Base-by-base conservation (phyloP, 2,329 filamentous ascomycete species). In the Cercospora janseana region DNA sequence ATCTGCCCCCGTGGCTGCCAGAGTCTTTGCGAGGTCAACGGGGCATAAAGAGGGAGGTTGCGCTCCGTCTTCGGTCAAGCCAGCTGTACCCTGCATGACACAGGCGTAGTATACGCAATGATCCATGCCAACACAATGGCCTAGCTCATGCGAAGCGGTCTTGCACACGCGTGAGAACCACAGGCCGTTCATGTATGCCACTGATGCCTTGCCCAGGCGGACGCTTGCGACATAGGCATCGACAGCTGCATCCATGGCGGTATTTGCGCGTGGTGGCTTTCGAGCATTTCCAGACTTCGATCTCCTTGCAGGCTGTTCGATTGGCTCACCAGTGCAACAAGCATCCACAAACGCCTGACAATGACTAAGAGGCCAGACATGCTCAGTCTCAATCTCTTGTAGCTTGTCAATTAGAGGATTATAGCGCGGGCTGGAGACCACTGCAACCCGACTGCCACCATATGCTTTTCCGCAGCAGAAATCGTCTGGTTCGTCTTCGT, bases 391-490 rank as follows among this genome's bases (percentile, higher is more conserved):
- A 2, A 69, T 60, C 12, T 75, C 73, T 16, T 82, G 67, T 0
- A 55, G 49, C 0, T 38, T 31, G 55, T 78, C 72, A 1, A 78
- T 61, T 0, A 21, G 21, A 0, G 83, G 83, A 38, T 81, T 72
- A 55, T 87, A 86, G 20, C 84, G 70, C 7, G 83, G 81, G 0
- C 72, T 76, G 0, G 79, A 82, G 0, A 88, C 79, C 1, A 86
- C 76, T 0, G 77, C 75, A 1, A 87, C 76, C 4, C 83, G 72
- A 50, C 78, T 81, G 0, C 76, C 80, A 0, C 84, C 84, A 61
- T 83, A 88, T 0, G 84, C 82, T 21, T 82, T 69, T 0, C 83
- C 84, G 54, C 82, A 85, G 46, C 78, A 81, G 59, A 86, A 88
- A 15, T 81, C 77, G 52, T 87, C 84, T 0, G 85, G 79, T 0